phyloP scores from a whole-genome alignment of 305 asterid genomes.

The Plantago coronopus region DNA sequence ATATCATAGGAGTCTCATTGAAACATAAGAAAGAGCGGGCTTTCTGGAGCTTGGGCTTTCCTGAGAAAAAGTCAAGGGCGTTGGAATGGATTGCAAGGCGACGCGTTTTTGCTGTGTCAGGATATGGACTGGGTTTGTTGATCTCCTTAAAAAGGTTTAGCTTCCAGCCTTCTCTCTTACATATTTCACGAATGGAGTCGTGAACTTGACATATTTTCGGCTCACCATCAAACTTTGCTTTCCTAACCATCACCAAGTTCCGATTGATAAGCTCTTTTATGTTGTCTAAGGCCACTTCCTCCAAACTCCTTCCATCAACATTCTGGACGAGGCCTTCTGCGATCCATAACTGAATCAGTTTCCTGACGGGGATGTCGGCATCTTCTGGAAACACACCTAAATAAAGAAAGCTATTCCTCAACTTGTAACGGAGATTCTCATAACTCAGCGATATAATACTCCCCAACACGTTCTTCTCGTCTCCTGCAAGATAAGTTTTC shows the following conservation, averaged over 20 bases:
- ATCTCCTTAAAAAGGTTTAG: conserved; percentile 4
- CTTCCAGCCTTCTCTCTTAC: conserved; percentile 8
- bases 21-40: background rate
- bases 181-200: background rate
- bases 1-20: background rate
- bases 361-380: background rate
- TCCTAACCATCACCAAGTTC: background rate
- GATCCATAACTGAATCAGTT: background rate
- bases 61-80: background rate
- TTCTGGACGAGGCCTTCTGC: background rate
- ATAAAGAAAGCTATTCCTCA: conserved; percentile 1
- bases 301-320: background rate
- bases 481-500: background rate
- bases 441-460: background rate
- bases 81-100: background rate
- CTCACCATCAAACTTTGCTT: background rate
- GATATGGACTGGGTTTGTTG: background rate
- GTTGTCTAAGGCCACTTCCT: conserved; percentile 4
- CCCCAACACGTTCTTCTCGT: background rate
- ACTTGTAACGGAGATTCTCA: background rate
- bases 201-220: background rate
- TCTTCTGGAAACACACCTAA: background rate
- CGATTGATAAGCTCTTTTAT: background rate
- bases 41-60: background rate
- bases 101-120: background rate